Evolutionary conservation across 2,329 filamentous ascomycete genomes (phyloP).

Genomic region (Penicillium sp.): DNA sequence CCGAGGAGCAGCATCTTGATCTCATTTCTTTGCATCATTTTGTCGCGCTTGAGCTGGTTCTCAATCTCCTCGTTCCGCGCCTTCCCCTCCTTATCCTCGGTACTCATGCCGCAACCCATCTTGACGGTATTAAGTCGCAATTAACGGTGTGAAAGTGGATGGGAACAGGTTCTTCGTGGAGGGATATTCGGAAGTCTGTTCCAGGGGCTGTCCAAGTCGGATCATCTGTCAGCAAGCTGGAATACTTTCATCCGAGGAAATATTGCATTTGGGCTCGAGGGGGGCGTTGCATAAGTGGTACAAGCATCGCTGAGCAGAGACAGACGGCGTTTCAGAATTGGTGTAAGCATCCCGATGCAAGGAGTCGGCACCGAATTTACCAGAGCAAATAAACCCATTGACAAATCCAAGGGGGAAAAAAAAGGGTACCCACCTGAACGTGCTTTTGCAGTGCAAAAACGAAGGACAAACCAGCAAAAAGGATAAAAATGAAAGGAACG

Average conservation of each 20-base stretch:
- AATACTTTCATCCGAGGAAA: conserved; percentile 7
- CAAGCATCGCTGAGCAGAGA: conserved; percentile 18
- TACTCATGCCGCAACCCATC: conserved; percentile 99
- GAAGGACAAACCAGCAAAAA: conserved; percentile 7
- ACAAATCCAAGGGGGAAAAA: conserved; percentile 6
- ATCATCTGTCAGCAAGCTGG: conserved; percentile 7
- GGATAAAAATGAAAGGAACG: conserved; percentile 12
- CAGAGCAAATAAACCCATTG: background rate
- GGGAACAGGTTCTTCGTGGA: background rate
- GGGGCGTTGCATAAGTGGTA: conserved; percentile 19
- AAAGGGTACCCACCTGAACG: conserved; percentile 12
- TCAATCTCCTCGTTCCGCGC: conserved; percentile 99
- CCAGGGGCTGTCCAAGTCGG: background rate
- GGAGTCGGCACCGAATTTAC: conserved; percentile 9
- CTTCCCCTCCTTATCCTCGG: conserved; percentile 99
- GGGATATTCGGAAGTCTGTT: background rate
- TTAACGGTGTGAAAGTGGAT: conserved; percentile 9
- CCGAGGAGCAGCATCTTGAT: conserved; percentile 99
- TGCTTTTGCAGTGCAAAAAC: conserved; percentile 9
- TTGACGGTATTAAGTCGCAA: conserved; percentile 52
- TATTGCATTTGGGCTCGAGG: conserved; percentile 15
- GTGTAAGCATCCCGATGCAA: conserved; percentile 23
- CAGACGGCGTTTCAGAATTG: conserved; percentile 25
- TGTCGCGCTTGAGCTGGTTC: conserved; percentile 97
- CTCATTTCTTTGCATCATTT: conserved; percentile 98